These are phyloP conservation scores for Parasitella parasitica DNA, from an alignment of 371 early-diverging fungal species.

Conservation along the genomic window DNA sequence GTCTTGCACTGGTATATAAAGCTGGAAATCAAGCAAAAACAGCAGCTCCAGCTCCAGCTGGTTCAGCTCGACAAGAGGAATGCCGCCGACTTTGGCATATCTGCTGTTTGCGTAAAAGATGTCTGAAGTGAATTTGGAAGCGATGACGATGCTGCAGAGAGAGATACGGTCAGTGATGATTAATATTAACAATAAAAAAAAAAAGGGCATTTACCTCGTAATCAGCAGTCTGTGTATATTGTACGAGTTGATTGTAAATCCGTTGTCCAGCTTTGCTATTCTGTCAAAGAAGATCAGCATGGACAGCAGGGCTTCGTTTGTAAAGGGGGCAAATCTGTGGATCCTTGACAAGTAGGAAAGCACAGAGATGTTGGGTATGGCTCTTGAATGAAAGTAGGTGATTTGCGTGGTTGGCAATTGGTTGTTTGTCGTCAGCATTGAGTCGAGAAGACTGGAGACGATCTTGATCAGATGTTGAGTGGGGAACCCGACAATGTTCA, in stretches of 20 bases:
- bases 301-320: conserved; percentile 69
- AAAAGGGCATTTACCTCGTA: conserved; percentile 52
- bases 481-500: conserved; percentile 46
- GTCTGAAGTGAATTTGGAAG: conserved; percentile 79
- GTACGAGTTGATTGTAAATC: conserved; percentile 62
- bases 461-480: conserved; percentile 37
- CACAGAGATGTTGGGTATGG: conserved; percentile 71
- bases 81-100: conserved; percentile 79
- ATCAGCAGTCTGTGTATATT: conserved; percentile 81
- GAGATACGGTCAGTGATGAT: too few relatives aligned
- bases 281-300: conserved; percentile 85
- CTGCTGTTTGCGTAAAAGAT: conserved; percentile 76
- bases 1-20: conserved; percentile 59
- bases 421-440: conserved; percentile 60
- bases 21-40: conserved; percentile 73
- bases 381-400: conserved; percentile 78
- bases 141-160: conserved; percentile 70
- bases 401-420: conserved; percentile 57
- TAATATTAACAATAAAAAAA: too few relatives aligned
- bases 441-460: conserved; percentile 48
- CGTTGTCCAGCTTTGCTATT: conserved; percentile 45
- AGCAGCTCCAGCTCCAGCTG: conserved; percentile 83
- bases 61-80: conserved; percentile 78
- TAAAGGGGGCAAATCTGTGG: conserved; percentile 73
- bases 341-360: conserved; percentile 65